Evolutionary conservation across 352 stramenopile species (phyloP), one percentile per base, ranked within the genome.

Genomic region (Phytophthora palmivora): DNA sequence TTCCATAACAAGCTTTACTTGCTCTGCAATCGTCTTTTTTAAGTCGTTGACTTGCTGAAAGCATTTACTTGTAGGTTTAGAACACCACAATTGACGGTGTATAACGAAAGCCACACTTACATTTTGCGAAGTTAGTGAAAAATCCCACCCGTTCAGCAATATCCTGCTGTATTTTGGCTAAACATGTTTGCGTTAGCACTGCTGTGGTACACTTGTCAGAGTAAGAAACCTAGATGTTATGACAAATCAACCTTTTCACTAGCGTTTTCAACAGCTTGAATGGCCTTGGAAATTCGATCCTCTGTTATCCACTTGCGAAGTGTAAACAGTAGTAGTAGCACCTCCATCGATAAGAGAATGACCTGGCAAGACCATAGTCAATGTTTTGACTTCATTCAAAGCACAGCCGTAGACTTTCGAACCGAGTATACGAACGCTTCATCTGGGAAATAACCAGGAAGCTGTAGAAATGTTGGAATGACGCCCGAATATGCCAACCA

Each of bases 121-220:
- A 63, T 88, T 67, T 16, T 36, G 16, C 0, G 75, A 79, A 12
- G 66, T 75, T 3, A 82, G 39, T 2, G 73, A 78, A 51, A 88
- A 87, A 48, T 94, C 85, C 85, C 85, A 94, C 6, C 78, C 82
- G 49, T 94, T 94, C 9, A 94, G 28, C 3, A 91, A 43, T 12
- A 88, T 72, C 21, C 81, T 74, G 38, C 75, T 74, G 56, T 88
- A 92, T 45, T 74, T 87, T 10, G 74, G 78, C 72, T 91, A 50
- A 6, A 50, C 19, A 68, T 18, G 6, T n/a, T 28, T 34, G 15
- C 16, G 24, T 37, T 53, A 19, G 34, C 8, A 34, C 38, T 37
- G 3, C n/a, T n/a, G n/a, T n/a, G n/a, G n/a, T n/a, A n/a, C n/a
- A n/a, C n/a, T n/a, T n/a, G n/a, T n/a, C n/a, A n/a, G n/a, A n/a